Percentiles rank a stretch among this genome's conserved stretches.
phyloP scores from a whole-genome alignment of 1,284 basidiomycete species.

The Termitomyces sp. region DNA sequence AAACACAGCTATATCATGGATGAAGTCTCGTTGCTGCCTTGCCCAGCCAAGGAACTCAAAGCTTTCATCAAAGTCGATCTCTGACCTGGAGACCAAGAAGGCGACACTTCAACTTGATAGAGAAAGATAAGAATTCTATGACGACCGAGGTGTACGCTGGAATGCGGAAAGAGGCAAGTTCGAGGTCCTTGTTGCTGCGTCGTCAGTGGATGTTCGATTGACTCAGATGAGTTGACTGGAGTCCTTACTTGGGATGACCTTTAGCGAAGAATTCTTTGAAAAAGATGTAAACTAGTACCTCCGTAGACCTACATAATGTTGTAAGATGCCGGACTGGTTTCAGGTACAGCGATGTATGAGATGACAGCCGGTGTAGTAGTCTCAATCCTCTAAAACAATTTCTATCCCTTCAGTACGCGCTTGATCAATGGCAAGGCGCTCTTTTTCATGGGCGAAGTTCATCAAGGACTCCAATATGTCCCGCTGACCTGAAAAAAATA shows the following conservation, averaged over 20 bases:
- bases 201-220: constrained; percentile 32
- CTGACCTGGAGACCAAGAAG: constrained; percentile 30
- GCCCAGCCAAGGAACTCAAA: constrained; percentile 39
- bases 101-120: constrained; percentile 34
- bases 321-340: background rate
- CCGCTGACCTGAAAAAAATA: constrained; percentile 26
- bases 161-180: constrained; percentile 40
- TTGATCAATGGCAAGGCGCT: constrained; percentile 35
- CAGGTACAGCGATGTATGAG: background rate
- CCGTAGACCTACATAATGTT: too few relatives aligned
- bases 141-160: constrained; percentile 35
- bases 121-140: constrained; percentile 41
- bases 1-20: constrained; percentile 41
- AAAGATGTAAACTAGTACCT: background rate
- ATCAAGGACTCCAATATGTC: constrained; percentile 38
- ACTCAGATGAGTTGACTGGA: constrained; percentile 25
- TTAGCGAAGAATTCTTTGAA: constrained; percentile 12
- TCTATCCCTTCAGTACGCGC: constrained; percentile 50
- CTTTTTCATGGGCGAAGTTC: constrained; percentile 39
- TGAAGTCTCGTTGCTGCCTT: constrained; percentile 28
- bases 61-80: constrained; percentile 42
- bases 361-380: background rate
- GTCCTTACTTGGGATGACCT: constrained; percentile 37
- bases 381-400: constrained; percentile 40
- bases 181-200: constrained; percentile 34